Evolutionary conservation across 148 eudicot genomes (phyloP).

Genomic region (Chenopodium album): DNA sequence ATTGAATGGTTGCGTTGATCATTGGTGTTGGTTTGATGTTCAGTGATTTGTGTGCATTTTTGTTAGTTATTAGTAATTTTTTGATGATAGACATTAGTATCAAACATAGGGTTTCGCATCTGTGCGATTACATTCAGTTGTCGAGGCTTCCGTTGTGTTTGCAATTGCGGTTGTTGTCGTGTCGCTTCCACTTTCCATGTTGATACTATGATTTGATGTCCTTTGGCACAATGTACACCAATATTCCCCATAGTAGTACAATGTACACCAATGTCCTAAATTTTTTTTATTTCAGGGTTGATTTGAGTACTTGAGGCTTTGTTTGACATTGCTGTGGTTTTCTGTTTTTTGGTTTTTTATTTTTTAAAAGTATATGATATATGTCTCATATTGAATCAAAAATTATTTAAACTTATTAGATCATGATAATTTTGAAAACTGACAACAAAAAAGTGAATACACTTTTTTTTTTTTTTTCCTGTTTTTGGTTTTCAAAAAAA

Average conservation of each 20-base stretch:
- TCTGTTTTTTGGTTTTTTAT: too few relatives aligned
- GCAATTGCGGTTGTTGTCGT: background rate
- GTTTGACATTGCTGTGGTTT: too few relatives aligned
- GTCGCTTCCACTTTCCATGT: background rate
- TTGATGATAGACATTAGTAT: background rate
- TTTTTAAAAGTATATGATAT: too few relatives aligned
- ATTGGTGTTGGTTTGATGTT: background rate
- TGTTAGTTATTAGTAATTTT: background rate
- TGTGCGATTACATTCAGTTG: background rate
- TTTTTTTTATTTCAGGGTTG: too few relatives aligned
- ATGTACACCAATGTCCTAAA: too few relatives aligned
- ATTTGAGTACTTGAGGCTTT: background rate
- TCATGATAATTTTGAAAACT: too few relatives aligned
- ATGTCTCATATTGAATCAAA: too few relatives aligned
- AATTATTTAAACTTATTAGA: too few relatives aligned
- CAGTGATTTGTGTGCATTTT: background rate
- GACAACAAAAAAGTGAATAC: too few relatives aligned
- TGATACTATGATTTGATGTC: background rate
- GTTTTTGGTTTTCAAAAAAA: too few relatives aligned
- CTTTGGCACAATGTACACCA: too few relatives aligned
- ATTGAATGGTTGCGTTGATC: background rate
- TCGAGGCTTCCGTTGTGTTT: background rate
- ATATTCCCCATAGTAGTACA: background rate
- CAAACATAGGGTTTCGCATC: conserved; percentile 14
- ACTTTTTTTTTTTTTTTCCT: too few relatives aligned